Conservation (phyloP, 2,329 filamentous ascomycete species). For the Alternaria triticimaculans region DNA sequence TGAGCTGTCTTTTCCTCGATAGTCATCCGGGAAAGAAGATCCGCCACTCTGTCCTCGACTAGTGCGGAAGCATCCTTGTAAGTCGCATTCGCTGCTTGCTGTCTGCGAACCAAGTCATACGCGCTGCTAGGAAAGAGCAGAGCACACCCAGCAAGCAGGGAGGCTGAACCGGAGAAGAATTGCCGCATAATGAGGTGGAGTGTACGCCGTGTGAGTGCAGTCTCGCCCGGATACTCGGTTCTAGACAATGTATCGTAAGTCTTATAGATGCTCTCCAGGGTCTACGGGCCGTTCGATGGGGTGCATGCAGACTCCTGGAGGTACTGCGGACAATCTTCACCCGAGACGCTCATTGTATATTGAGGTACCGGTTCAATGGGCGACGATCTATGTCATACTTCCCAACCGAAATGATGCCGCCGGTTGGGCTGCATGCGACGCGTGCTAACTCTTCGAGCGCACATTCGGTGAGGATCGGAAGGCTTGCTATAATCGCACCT, state of each 20-base stretch:
- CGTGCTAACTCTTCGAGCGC: background rate
- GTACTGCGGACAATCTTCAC: slow-evolving; percentile 20
- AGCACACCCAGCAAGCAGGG: slow-evolving; percentile 22
- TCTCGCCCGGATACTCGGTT: background rate
- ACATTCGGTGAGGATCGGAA: background rate
- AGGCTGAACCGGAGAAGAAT: slow-evolving; percentile 4
- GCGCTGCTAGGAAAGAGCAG: slow-evolving; percentile 23
- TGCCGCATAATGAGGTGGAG: background rate
- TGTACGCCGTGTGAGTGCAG: background rate
- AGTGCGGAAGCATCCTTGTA: slow-evolving; percentile 70
- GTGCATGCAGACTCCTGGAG: background rate
- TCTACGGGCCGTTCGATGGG: slow-evolving; percentile 5
- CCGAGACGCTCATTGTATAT: slow-evolving; percentile 20
- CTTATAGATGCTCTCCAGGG: slow-evolving; percentile 17
- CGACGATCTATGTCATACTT: slow-evolving; percentile 6
- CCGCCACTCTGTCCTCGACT: slow-evolving; percentile 69
- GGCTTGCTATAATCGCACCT: background rate
- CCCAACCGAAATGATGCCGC: background rate
- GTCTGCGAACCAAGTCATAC: slow-evolving; percentile 36
- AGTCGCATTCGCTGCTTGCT: slow-evolving; percentile 38
- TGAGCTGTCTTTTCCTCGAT: slow-evolving; percentile 76
- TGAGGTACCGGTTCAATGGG: slow-evolving; percentile 14
- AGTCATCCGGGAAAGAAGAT: slow-evolving; percentile 75
- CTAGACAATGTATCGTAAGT: slow-evolving; percentile 6
- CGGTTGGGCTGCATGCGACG: background rate